phyloP scores from a whole-genome alignment of 352 stramenopile genomes.

The Phytopythium cucurbitacearum region DNA sequence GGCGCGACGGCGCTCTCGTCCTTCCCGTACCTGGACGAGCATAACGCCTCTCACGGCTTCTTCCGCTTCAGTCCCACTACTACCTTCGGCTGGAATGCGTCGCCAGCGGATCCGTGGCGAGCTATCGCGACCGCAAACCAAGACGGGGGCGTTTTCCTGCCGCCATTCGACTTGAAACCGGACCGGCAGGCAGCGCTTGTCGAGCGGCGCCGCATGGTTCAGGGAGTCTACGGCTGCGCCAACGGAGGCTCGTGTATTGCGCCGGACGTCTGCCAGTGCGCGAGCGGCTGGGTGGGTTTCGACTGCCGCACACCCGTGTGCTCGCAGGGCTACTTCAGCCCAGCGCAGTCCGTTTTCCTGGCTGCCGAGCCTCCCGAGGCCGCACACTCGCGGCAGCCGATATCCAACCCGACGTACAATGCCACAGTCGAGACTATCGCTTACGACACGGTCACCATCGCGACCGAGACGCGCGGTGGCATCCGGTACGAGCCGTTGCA shows the following conservation, averaged over 20 bases:
- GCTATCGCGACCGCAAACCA: constrained; percentile 21
- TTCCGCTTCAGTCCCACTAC: constrained; percentile 78
- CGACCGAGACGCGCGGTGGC: constrained; percentile 27
- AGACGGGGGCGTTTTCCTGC: constrained; percentile 20
- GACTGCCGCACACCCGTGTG: constrained; percentile 95
- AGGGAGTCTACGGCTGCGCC: constrained; percentile 94
- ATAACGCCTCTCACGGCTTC: constrained; percentile 63
- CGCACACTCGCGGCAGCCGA: constrained; percentile 39
- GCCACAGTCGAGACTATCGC: constrained; percentile 47
- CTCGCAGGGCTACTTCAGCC: constrained; percentile 90
- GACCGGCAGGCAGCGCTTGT: constrained; percentile 92
- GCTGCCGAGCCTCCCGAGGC: constrained; percentile 51
- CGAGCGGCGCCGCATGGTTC: constrained; percentile 73
- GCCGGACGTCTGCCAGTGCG: constrained; percentile 91
- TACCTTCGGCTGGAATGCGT: constrained; percentile 84
- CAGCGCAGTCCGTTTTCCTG: constrained; percentile 74
- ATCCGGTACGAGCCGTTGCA: constrained; percentile 70
- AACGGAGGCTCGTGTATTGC: constrained; percentile 91
- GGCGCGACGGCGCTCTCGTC: constrained; percentile 63
- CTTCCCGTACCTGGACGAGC: constrained; percentile 88
- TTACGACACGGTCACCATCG: constrained; percentile 41
- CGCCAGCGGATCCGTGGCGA: constrained; percentile 58
- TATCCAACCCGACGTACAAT: constrained; percentile 62
- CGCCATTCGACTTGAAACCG: constrained; percentile 50
- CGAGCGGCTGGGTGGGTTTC: constrained; percentile 92